Evolutionary conservation across 306 rosid species (phyloP), one percentile per base, ranked within the genome.

Genomic region (Lathyrus oleraceus): DNA sequence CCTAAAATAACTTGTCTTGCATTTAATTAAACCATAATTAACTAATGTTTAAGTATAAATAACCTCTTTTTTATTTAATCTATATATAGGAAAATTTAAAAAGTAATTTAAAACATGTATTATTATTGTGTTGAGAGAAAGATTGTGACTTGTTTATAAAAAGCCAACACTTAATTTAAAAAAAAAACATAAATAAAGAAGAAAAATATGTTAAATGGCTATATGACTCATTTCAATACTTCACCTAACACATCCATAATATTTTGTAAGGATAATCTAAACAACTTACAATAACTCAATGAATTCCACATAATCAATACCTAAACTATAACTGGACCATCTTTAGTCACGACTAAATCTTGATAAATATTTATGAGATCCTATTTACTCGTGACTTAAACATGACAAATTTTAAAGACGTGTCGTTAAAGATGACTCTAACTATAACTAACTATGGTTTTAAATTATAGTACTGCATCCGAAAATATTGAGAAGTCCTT

Each of bases 211-310:
- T 60, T 59, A 49, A 28, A 59, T 59, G 15, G 11, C 16, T 17
- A 30, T 23, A 49, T 47, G 21, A 78, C 47, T 39, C 60, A 72
- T 36, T 71, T 64, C 42, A 69, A 52, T 17, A 35, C 20, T 28
- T 5, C 51, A 69, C 23, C 17, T n/a, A 10, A 10, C 27, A 45
- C 69, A 76, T 48, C 38, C 74, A 58, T 67, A 67, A 35, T 45
- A 10, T 65, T 11, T 47, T 56, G 0, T 4, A 53, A 28, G 65
- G 49, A 66, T 74, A 73, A 28, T 67, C 58, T 39, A 42, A 61
- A 69, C 49, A 69, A 51, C 6, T 40, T 30, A 7, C 58, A 16
- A 69, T 16, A 47, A 10, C 8, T 4, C 80, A 32, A 61, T 69
- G 10, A 49, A 60, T 66, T 51, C 51, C 60, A 66, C 53, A 72